Base-by-base conservation (phyloP, 768 basidiomycete species). In the Termitomyces sp. region DNA sequence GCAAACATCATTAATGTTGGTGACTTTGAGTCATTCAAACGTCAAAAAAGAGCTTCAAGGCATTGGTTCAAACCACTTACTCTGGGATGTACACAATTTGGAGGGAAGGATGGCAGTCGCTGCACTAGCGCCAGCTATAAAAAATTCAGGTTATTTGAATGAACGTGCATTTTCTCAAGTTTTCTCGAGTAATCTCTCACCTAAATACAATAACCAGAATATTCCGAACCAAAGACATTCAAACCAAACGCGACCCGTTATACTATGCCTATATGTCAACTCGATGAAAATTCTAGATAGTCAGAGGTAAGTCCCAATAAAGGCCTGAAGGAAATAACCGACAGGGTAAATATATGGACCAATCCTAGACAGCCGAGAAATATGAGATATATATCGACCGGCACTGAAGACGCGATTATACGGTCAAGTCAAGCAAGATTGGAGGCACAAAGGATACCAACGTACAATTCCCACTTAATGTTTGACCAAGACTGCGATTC, bases 161-260 rank as follows among this genome's bases (percentile, higher is more conserved):
- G 12, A 41, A 20, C 10, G 26, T 28, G 5, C 16, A n/a, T 3
- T 28, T 13, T 26, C 10, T 26, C 12, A 26, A 13, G 10, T n/a
- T n/a, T n/a, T n/a, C n/a, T n/a, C n/a, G n/a, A n/a, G n/a, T n/a
- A n/a, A n/a, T n/a, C n/a, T 28, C 59, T 48, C 65, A 91, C 89
- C 78, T 5, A 90, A 72, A 60, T 86, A 73, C 71, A 89, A 69
- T 13, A 79, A 42, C 66, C 81, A 85, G 62, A 85, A 84, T 5
- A 84, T 18, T 1, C 73, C 72, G 36, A 84, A 71, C 88, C 87
- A 90, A 24, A 69, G 48, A 62, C 79, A 81, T 66, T 91, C 89
- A 61, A 90, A 86, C 85, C 86, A 88, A 16, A 90, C 82, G n/a
- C 77, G 79, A 24, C 79, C 78, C 22, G 83, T 77, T 45, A 86